Evolutionary conservation across 2,329 filamentous ascomycete species (phyloP), one percentile per base, ranked within the genome.

Genomic region (Fusarium denticulatum): DNA sequence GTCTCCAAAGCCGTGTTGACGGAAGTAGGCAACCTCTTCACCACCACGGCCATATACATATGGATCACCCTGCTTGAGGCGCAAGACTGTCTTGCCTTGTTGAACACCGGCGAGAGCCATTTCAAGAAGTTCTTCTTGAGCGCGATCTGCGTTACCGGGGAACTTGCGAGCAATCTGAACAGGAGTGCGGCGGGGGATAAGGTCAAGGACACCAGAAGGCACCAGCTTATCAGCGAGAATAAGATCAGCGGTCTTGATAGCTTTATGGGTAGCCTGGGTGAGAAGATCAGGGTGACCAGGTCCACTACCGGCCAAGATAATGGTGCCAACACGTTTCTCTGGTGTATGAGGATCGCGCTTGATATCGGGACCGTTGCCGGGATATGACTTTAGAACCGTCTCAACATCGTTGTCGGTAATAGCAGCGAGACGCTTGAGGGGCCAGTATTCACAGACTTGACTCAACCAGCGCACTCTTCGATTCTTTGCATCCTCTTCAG

Each of bases 391-490:
- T n/a, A 99, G 87, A 1, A 98, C 90, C 18, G 84, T 82, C 22
- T 94, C 90, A 12, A 98, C 91, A 75, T 98, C 95, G 14, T 88
- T 88, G 77, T 97, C 94, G 7, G 89, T 92, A 72, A 98, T 92
- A 45, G 88, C 87, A 13, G 95, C 94, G 3, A 99, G 88, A 24
- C 93, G 90, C 72, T 91, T 91, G 32, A 99, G 87, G 4, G 96
- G 95, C 96, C 96, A 99, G 83, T 99, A 99, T 85, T 99, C 96
- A 87, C 96, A 99, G 59, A 99, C 94, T 81, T 99, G 96, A 26
- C 93, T 90, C 3, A 99, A 86, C 96, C 96, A 99, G 65, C 96
- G 90, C 86, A 97, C 95, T 58, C 96, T 89, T 67, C 96, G 88
- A 28, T 89, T 95, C 80, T 94, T 94, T 2, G 89, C 84, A 78